These are phyloP conservation scores for Calonectria hawksworthii DNA, from an alignment of 2,329 filamentous ascomycete species.

Conservation along the genomic window DNA sequence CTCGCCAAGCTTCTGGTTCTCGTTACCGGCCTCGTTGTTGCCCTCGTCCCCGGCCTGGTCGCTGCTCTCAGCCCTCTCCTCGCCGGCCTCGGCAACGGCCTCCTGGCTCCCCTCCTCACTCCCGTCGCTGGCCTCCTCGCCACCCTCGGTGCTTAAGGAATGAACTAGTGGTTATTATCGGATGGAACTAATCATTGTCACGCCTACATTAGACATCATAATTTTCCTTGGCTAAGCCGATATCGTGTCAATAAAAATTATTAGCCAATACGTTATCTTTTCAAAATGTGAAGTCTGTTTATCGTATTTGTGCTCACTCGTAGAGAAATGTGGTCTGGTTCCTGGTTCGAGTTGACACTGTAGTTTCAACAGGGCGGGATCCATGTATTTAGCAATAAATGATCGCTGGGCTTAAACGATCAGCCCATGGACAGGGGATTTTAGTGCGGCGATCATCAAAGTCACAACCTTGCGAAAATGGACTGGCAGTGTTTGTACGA, in stretches of 20 bases:
- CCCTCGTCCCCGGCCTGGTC: constrained; percentile 37
- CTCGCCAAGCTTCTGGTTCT: constrained; percentile 23
- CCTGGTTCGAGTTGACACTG: too few species aligned
- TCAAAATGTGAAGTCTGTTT: too few species aligned
- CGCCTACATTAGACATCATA: background rate
- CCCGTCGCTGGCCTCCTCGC: constrained; percentile 38
- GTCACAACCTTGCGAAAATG: too few species aligned
- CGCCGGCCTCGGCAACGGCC: constrained; percentile 36
- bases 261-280: background rate
- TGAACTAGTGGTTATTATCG: background rate
- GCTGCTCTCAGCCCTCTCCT: constrained; percentile 41
- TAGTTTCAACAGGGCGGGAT: too few species aligned
- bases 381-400: too few species aligned
- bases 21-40: constrained; percentile 35
- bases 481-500: too few species aligned
- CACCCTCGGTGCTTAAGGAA: constrained; percentile 20
- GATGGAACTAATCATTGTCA: background rate
- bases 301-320: background rate
- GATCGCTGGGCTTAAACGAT: too few species aligned
- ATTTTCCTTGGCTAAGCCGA: background rate
- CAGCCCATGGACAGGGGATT: too few species aligned
- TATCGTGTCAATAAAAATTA: background rate
- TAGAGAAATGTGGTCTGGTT: too few species aligned
- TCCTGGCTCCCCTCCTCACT: constrained; percentile 43
- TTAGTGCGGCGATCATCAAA: too few species aligned